Conservation (phyloP, 2,329 filamentous ascomycete species). For the Diaporthe citriasiana region DNA sequence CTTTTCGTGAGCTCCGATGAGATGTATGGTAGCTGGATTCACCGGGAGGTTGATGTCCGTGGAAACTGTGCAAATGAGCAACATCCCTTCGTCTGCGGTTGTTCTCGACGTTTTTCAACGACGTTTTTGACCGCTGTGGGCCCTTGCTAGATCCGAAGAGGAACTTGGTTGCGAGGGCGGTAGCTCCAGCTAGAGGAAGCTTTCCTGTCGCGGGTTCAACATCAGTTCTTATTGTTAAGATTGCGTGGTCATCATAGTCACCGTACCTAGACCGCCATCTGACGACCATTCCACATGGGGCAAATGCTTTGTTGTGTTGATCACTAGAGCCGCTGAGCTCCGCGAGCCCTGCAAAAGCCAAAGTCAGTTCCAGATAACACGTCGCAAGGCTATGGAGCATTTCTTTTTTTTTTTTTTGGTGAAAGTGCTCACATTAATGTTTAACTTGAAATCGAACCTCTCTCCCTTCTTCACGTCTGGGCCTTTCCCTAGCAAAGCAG, state of each 20-base stretch:
- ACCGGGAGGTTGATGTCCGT: background rate
- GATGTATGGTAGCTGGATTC: background rate
- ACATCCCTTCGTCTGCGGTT: background rate
- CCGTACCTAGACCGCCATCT: slow-evolving; percentile 28
- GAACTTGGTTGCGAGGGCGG: slow-evolving; percentile 20
- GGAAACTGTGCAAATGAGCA: background rate
- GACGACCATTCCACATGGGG: slow-evolving; percentile 36
- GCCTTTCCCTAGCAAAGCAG: slow-evolving; percentile 31
- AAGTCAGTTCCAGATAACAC: background rate
- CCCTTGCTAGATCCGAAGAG: background rate
- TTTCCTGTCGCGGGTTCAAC: slow-evolving; percentile 16
- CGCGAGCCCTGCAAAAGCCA: background rate
- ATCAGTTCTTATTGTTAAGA: background rate
- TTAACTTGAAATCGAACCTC: slow-evolving; percentile 36
- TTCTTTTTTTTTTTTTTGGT: background rate
- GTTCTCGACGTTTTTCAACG: background rate
- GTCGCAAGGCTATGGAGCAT: background rate
- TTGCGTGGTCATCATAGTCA: background rate
- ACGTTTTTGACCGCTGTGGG: background rate
- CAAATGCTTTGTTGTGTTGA: slow-evolving; percentile 32
- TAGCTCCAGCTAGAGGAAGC: slow-evolving; percentile 19
- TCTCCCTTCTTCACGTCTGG: slow-evolving; percentile 29
- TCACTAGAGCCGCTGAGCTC: slow-evolving; percentile 28
- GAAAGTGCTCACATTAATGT: slow-evolving; percentile 7
- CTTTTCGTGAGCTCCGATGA: background rate